Conservation (phyloP, 2,329 filamentous ascomycete genomes). For the Apiospora arundinis region DNA sequence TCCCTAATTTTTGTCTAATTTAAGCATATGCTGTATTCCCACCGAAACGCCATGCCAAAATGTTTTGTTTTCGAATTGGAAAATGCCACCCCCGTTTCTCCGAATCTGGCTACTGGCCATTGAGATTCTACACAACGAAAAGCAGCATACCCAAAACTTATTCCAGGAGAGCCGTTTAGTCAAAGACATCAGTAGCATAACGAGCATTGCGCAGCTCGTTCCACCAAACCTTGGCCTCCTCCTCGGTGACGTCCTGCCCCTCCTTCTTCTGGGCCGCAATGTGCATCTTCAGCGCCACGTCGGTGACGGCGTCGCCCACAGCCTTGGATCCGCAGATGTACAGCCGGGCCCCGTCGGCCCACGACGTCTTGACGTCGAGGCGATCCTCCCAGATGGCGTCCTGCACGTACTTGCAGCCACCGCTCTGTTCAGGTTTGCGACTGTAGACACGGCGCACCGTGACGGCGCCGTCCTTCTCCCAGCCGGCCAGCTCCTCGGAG, state of each 20-base stretch:
- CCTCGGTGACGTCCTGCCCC: slow-evolving; percentile 41
- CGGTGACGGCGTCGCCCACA: slow-evolving; percentile 55
- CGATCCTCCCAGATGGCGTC: slow-evolving; percentile 34
- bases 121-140: neutral
- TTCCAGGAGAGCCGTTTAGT: slow-evolving; percentile 38
- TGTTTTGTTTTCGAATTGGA: neutral
- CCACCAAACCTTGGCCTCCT: slow-evolving; percentile 54
- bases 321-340: slow-evolving; percentile 61
- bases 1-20: neutral
- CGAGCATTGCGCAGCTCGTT: slow-evolving; percentile 58
- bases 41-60: slow-evolving; percentile 4
- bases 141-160: too few relatives aligned
- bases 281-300: slow-evolving; percentile 44
- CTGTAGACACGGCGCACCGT: slow-evolving; percentile 58
- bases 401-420: slow-evolving; percentile 46
- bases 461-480: slow-evolving; percentile 57
- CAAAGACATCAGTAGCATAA: slow-evolving; percentile 68
- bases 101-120: neutral
- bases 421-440: slow-evolving; percentile 41
- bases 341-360: slow-evolving; percentile 45
- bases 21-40: neutral
- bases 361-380: slow-evolving; percentile 27
- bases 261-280: slow-evolving; percentile 36
- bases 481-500: slow-evolving; percentile 46
- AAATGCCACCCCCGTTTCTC: neutral